Evolutionary conservation across 1,284 basidiomycete species (phyloP).

Genomic region (Sphagnurus paluster): DNA sequence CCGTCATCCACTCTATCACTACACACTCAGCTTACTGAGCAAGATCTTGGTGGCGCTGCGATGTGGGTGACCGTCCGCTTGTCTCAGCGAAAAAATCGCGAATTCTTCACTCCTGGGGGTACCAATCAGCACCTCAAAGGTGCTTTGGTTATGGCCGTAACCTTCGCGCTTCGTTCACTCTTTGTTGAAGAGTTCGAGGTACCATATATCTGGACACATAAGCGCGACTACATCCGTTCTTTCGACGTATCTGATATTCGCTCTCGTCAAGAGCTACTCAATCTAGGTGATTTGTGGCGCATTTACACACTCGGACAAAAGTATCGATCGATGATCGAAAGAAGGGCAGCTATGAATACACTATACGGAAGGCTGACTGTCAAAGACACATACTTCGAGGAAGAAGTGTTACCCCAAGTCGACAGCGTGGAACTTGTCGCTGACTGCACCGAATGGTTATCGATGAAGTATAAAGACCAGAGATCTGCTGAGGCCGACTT

Average conservation of each 20-base stretch:
- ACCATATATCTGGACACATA: constrained; percentile 93
- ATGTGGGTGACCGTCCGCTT: constrained; percentile 89
- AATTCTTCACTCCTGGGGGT: constrained; percentile 71
- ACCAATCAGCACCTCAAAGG: constrained; percentile 59
- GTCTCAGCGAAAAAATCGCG: constrained; percentile 73
- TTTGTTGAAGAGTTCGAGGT: constrained; percentile 92
- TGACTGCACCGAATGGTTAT: constrained; percentile 91
- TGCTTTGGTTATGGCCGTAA: constrained; percentile 80
- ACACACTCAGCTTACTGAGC: constrained; percentile 65
- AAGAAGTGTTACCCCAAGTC: constrained; percentile 60
- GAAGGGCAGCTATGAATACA: constrained; percentile 61
- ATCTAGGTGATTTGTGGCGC: constrained; percentile 82
- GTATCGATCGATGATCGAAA: constrained; percentile 81
- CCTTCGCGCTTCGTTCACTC: constrained; percentile 79
- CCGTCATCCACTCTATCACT: constrained; percentile 65
- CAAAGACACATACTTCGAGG: constrained; percentile 73
- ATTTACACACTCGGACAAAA: constrained; percentile 85
- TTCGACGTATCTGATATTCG: constrained; percentile 64
- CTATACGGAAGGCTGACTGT: constrained; percentile 68
- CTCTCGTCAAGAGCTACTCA: constrained; percentile 67
- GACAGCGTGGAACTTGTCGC: constrained; percentile 88
- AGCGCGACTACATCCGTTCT: constrained; percentile 86
- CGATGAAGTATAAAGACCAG: constrained; percentile 81
- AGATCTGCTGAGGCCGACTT: constrained; percentile 64
- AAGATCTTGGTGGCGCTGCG: constrained; percentile 80